Conservation (phyloP, 306 rosid genomes). For the Medicago truncatula region DNA sequence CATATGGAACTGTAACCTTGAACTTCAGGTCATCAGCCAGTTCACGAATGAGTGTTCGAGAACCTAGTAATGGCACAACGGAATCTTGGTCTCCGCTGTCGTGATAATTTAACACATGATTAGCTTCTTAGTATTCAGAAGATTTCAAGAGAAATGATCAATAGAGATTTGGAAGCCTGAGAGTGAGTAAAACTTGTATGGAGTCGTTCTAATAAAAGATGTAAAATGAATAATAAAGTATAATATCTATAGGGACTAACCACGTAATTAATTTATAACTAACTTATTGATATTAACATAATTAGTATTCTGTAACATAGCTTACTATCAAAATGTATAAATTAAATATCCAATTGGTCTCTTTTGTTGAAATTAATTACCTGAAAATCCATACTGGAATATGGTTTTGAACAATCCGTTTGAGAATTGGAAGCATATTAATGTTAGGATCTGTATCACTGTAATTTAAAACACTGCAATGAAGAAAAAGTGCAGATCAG, state of each 20-base stretch:
- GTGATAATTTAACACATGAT: background rate
- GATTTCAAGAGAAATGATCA: background rate
- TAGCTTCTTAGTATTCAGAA: background rate
- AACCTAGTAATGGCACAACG: conserved; percentile 81
- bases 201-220: background rate
- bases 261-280: background rate
- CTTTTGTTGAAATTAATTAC: conserved; percentile 44
- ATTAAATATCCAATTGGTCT: conserved; percentile 1
- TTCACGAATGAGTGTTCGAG: conserved; percentile 79
- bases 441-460: conserved; percentile 69
- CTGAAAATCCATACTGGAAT: conserved; percentile 94
- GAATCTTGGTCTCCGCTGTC: conserved; percentile 90
- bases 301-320: background rate
- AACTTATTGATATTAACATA: background rate
- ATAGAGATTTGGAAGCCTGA: background rate
- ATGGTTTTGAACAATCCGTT: conserved; percentile 67
- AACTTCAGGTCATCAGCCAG: conserved; percentile 76
- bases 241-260: background rate
- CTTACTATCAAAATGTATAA: background rate
- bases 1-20: conserved; percentile 71
- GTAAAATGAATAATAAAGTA: background rate
- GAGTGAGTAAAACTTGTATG: background rate
- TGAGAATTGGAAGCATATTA: conserved; percentile 77
- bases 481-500: conserved; percentile 34
- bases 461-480: conserved; percentile 65